Evolutionary conservation across 1,284 basidiomycete species (phyloP).

Genomic region (Marasmius tenuissimus): DNA sequence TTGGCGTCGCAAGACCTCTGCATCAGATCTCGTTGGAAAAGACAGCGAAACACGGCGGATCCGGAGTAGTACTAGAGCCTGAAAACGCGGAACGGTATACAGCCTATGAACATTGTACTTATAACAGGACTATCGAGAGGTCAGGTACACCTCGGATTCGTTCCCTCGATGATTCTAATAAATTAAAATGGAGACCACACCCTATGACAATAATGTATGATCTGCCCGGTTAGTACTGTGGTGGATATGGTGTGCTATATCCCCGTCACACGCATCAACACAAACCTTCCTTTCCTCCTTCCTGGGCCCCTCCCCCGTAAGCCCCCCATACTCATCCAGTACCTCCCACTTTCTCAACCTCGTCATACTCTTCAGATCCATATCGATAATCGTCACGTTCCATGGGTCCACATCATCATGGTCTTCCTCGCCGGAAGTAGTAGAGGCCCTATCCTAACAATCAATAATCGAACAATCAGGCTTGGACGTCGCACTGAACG

Average conservation of each 20-base stretch:
- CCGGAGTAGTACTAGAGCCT: no score
- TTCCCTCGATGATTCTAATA: no score
- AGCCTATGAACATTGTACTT: no score
- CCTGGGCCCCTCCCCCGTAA: slow-evolving; percentile 13
- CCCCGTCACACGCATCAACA: slow-evolving; percentile 30
- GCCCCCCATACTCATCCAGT: slow-evolving; percentile 61
- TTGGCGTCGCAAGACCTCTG: not conserved
- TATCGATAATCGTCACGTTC: slow-evolving; percentile 75
- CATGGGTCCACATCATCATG: slow-evolving; percentile 24
- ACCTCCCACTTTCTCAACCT: slow-evolving; percentile 72
- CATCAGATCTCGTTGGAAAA: no score
- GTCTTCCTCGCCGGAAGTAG: slow-evolving; percentile 12
- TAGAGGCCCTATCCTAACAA: slow-evolving; percentile 46
- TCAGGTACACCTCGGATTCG: no score
- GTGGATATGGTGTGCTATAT: no score
- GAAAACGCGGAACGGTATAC: no score
- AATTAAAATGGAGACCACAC: no score
- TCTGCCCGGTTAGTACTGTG: no score
- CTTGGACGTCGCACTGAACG: slow-evolving; percentile 94
- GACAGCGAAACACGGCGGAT: no score
- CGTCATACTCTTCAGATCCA: slow-evolving; percentile 78
- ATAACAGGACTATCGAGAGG: no score
- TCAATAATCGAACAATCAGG: slow-evolving; percentile 96
- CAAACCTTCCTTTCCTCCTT: slow-evolving; percentile 35
- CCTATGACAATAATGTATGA: no score